These are phyloP conservation scores for Apium graveolens DNA, from an alignment of 129 eudicot genomes.

Conservation along the genomic window DNA sequence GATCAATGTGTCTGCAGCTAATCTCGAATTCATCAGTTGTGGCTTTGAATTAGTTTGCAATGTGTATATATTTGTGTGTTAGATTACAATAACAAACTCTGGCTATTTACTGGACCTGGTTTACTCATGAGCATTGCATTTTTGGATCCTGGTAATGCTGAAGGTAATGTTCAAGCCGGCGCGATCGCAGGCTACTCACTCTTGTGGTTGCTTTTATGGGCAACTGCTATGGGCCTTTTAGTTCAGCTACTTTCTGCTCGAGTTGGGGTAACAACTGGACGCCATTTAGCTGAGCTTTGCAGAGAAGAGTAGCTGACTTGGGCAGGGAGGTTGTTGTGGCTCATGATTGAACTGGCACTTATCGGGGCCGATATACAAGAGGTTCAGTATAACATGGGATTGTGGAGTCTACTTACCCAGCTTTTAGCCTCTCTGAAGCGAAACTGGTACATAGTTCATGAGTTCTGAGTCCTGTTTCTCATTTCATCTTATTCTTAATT, in stretches of 20 bases:
- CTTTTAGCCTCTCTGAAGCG: too few relatives aligned
- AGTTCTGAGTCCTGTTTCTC: too few relatives aligned
- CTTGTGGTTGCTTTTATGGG: conserved; percentile 84
- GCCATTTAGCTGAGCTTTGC: conserved; percentile 89
- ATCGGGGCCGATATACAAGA: conserved; percentile 95
- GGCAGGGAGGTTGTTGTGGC: conserved; percentile 78
- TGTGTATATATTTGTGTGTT: too few relatives aligned
- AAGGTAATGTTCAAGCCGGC: conserved; percentile 91
- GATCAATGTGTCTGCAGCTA: too few relatives aligned
- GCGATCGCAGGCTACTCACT: conserved; percentile 90
- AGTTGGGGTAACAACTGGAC: conserved; percentile 83
- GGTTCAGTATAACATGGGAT: conserved; percentile 12
- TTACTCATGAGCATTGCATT: conserved; percentile 92
- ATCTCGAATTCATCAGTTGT: too few relatives aligned
- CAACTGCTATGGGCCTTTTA: conserved; percentile 87
- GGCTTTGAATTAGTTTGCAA: too few relatives aligned
- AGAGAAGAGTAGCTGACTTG: conserved; percentile 87
- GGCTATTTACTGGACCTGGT: conserved; percentile 91
- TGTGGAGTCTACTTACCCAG: too few relatives aligned
- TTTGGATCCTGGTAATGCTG: conserved; percentile 87
- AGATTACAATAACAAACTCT: conserved; percentile 33
- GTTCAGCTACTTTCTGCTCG: conserved; percentile 85
- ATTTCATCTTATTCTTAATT: too few relatives aligned
- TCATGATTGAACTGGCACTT: conserved; percentile 88
- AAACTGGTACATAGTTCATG: too few relatives aligned